Percentiles rank a stretch among this genome's conserved stretches.
Evolutionary conservation across 805 yeast genomes (phyloP).

Genomic region (Hermanozyma aechmeae): DNA sequence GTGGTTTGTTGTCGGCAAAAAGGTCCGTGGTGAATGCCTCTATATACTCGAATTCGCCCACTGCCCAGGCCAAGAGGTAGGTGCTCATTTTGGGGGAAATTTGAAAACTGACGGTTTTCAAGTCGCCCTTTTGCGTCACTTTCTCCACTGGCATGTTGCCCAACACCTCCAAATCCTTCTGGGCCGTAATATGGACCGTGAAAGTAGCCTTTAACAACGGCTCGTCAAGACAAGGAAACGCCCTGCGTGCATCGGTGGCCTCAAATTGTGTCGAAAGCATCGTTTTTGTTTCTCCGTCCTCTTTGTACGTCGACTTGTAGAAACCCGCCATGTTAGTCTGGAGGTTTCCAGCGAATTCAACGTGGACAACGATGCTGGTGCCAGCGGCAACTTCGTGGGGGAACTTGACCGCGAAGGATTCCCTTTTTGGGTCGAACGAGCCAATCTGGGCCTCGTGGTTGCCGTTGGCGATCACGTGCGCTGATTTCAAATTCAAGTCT

Average conservation of each 20-base stretch:
- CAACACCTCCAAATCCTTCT: constrained; percentile 27
- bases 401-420: constrained; percentile 55
- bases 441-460: too few species aligned
- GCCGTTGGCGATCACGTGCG: too few species aligned
- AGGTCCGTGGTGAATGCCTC: constrained; percentile 33
- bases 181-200: constrained; percentile 30
- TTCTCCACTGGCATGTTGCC: constrained; percentile 38
- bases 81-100: constrained; percentile 48
- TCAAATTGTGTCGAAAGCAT: constrained; percentile 50
- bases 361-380: constrained; percentile 13
- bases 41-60: constrained; percentile 47
- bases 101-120: constrained; percentile 26
- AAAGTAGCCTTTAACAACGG: constrained; percentile 50
- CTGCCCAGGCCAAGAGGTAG: constrained; percentile 50
- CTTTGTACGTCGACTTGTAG: constrained; percentile 37
- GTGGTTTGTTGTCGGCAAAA: constrained; percentile 28
- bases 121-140: constrained; percentile 9
- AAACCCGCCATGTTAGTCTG: constrained; percentile 51
- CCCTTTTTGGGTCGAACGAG: too few species aligned
- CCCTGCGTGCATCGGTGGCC: constrained; percentile 50
- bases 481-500: too few species aligned
- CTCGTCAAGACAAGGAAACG: constrained; percentile 52
- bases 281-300: constrained; percentile 24
- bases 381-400: constrained; percentile 25
- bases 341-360: constrained; percentile 34